Evolutionary conservation across 371 early-diverging fungal species (phyloP).

Genomic region (Mucor piriformis): DNA sequence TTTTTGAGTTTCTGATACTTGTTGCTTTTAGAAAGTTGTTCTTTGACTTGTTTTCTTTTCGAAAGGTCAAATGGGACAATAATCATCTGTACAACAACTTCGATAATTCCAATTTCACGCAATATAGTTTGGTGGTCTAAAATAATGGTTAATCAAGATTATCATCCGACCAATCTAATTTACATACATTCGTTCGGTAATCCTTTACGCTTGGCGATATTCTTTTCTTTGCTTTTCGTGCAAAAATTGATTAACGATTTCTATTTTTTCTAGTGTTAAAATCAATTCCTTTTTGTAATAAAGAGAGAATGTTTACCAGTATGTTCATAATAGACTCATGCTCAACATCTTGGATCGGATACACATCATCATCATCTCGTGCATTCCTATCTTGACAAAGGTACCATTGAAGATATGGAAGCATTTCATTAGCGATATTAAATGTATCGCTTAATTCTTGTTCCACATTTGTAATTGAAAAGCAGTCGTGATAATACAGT

Average conservation of each 20-base stretch:
- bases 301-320: neutral
- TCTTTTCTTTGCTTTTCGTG: constrained; percentile 45
- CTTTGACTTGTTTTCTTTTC: constrained; percentile 28
- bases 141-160: neutral
- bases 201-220: constrained; percentile 47
- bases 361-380: neutral
- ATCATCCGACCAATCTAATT: neutral
- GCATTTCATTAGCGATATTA: constrained; percentile 40
- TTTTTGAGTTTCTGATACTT: neutral
- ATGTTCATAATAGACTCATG: neutral
- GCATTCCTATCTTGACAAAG: constrained; percentile 3
- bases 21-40: neutral
- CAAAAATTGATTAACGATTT: constrained; percentile 51
- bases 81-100: constrained; percentile 45
- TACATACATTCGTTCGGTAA: constrained; percentile 34
- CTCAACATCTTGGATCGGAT: neutral
- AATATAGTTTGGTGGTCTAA: constrained; percentile 51
- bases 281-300: neutral
- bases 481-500: constrained; percentile 48
- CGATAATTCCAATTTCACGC: constrained; percentile 54
- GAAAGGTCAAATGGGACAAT: constrained; percentile 45
- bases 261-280: constrained; percentile 19
- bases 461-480: constrained; percentile 40
- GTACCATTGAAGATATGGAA: constrained; percentile 35
- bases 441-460: constrained; percentile 30